Evolutionary conservation across 768 basidiomycete species (phyloP), one percentile per base, ranked within the genome.

Genomic region (Podaxis mareebaensis): DNA sequence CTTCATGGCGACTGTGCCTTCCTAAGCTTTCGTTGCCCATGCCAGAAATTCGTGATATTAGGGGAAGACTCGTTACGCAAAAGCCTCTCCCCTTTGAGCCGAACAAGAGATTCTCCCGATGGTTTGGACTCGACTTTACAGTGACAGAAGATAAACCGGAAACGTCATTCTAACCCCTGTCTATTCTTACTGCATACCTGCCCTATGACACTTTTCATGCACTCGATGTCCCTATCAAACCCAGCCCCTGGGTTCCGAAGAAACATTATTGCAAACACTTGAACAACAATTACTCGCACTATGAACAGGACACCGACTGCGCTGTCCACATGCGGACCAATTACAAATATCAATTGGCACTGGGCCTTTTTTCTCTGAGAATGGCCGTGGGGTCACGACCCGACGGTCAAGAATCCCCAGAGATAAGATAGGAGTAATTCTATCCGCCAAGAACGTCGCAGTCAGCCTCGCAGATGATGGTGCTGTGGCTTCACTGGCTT

Each of bases 81-180:
- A 87, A 87, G 26, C 91, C 90, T 2, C 89, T 88, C 26, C 75
- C 92, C 39, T 92, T 93, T 67, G 90, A 91, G n/a, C 90, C 91
- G 1, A 86, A 86, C 68, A 90, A 92, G 67, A 69, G 79, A 48
- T 74, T 83, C 39, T 82, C 84, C 2, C 82, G 85, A 1, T 70
- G 74, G 26, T 67, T 75, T 67, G 77, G 76, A 20, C 75, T 74
- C 59, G 78, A 80, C 52, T 78, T 81, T 5, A 71, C 79, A 36
- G 65, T 68, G 40, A 67, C 60, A 13, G 67, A 67, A 46, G 67
- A 33, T 33, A 48, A 52, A 40, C 38, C 24, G 24, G 36, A 17
- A 66, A 70, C 30, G 33, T 33, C 33, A 10, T 33, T 33, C 33
- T 33, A 33, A 10, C 8, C 33, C 33, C 28, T 30, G 44, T 24